Percentiles rank a stretch among this genome's conserved stretches.
Conservation (phyloP, 2,329 filamentous ascomycete genomes). For the Blastomyces gilchristii region DNA sequence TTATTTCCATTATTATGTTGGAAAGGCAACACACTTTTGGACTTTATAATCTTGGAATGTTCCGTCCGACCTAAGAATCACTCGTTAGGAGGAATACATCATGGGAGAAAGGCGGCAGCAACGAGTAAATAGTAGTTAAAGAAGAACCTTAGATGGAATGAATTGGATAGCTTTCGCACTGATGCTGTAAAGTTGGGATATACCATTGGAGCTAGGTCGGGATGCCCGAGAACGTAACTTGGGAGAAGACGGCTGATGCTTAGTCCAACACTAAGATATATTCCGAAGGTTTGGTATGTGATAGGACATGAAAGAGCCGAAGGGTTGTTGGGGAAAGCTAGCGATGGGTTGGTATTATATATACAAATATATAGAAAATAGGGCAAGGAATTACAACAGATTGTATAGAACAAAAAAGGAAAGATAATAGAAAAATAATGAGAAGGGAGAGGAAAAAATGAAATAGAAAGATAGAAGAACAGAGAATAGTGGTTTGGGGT, state of each 20-base stretch:
- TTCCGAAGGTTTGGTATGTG: neutral
- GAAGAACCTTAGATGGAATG: no score
- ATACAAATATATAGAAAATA: neutral
- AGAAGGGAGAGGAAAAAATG: constrained; percentile 5
- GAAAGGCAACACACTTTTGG: no score
- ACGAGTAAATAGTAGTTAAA: no score
- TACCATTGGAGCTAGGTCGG: no score
- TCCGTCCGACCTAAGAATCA: no score
- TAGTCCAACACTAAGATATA: neutral
- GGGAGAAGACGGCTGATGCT: no score
- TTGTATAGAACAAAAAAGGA: neutral
- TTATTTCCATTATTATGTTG: no score
- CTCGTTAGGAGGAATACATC: no score
- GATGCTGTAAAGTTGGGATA: no score
- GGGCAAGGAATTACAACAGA: neutral
- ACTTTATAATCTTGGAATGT: no score
- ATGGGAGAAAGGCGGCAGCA: neutral
- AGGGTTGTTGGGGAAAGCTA: neutral
- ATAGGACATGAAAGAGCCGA: neutral
- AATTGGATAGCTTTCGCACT: no score
- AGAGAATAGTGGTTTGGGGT: neutral
- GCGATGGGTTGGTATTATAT: neutral
- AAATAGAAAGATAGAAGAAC: neutral
- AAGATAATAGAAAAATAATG: constrained; percentile 1
- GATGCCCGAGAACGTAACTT: neutral